Evolutionary conservation across 2,329 filamentous ascomycete species (phyloP).

Genomic region (Penicillium sp.): DNA sequence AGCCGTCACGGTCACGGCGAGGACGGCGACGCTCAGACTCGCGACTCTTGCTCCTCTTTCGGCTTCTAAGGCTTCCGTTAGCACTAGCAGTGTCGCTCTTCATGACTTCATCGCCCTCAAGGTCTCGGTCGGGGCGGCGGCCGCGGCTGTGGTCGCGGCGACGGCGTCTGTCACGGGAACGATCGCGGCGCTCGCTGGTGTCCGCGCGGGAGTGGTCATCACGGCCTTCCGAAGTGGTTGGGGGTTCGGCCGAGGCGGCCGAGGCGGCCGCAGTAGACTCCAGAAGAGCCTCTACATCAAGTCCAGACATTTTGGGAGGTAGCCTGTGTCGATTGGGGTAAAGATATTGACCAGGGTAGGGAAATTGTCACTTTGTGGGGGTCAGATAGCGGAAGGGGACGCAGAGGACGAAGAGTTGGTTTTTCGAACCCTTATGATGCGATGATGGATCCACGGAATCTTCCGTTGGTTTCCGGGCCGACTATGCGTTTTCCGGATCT

Average conservation of each 20-base stretch:
- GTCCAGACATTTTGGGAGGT: slow-evolving; percentile 51
- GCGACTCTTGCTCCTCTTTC: slow-evolving; percentile 68
- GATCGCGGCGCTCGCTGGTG: slow-evolving; percentile 46
- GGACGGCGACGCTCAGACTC: slow-evolving; percentile 66
- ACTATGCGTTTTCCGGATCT: neutral
- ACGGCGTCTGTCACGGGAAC: slow-evolving; percentile 49
- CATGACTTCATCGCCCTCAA: slow-evolving; percentile 50
- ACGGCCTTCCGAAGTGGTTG: slow-evolving; percentile 44
- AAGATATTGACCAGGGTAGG: slow-evolving; percentile 14
- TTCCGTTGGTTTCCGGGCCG: neutral
- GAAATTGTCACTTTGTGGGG: slow-evolving; percentile 32
- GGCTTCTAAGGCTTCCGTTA: slow-evolving; percentile 65
- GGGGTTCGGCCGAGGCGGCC: slow-evolving; percentile 37
- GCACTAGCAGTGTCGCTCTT: slow-evolving; percentile 65
- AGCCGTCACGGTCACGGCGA: slow-evolving; percentile 55
- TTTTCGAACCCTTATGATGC: slow-evolving; percentile 30
- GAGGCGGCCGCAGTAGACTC: slow-evolving; percentile 65
- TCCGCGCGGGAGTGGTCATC: slow-evolving; percentile 52
- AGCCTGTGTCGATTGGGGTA: slow-evolving; percentile 12
- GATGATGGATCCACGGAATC: neutral
- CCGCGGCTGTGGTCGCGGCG: slow-evolving; percentile 54
- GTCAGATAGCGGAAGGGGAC: slow-evolving; percentile 28
- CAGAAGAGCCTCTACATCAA: slow-evolving; percentile 82
- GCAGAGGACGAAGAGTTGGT: slow-evolving; percentile 18
- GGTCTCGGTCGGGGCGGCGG: slow-evolving; percentile 44